Evolutionary conservation across 192 early-diverging fungal species (phyloP).

Genomic region (Diversispora epigaea): DNA sequence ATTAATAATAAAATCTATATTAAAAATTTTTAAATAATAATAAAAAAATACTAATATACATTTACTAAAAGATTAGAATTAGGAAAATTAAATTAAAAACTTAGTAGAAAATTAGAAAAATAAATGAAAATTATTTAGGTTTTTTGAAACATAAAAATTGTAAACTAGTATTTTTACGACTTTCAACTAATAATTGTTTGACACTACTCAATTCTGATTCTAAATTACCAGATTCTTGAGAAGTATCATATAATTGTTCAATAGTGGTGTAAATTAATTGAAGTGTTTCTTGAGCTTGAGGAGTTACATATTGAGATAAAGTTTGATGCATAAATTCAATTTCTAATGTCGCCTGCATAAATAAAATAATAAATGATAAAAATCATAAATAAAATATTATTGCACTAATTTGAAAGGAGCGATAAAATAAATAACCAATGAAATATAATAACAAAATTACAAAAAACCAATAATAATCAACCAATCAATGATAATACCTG

Average conservation of each 20-base stretch:
- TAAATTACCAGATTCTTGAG: slow-evolving; percentile 49
- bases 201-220: slow-evolving; percentile 54
- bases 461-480: too few relatives aligned
- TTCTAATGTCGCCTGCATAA: slow-evolving; percentile 77
- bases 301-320: slow-evolving; percentile 72
- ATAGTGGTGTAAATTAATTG: slow-evolving; percentile 75
- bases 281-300: slow-evolving; percentile 64
- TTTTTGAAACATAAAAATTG: slow-evolving; percentile 63
- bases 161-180: slow-evolving; percentile 50
- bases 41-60: too few relatives aligned
- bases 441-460: too few relatives aligned
- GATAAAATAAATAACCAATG: too few relatives aligned
- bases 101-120: not conserved
- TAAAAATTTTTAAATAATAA: too few relatives aligned
- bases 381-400: not conserved
- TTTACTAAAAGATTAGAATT: too few relatives aligned
- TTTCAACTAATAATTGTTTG: slow-evolving; percentile 52
- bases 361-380: not conserved
- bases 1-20: too few relatives aligned
- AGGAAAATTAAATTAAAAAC: not conserved
- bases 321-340: slow-evolving; percentile 87
- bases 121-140: slow-evolving; percentile 29
- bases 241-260: slow-evolving; percentile 60
- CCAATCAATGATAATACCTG: slow-evolving; percentile 53
- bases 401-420: not conserved